Conservation (phyloP, 179 eudicot genomes). For the Drosera spatulata region DNA sequence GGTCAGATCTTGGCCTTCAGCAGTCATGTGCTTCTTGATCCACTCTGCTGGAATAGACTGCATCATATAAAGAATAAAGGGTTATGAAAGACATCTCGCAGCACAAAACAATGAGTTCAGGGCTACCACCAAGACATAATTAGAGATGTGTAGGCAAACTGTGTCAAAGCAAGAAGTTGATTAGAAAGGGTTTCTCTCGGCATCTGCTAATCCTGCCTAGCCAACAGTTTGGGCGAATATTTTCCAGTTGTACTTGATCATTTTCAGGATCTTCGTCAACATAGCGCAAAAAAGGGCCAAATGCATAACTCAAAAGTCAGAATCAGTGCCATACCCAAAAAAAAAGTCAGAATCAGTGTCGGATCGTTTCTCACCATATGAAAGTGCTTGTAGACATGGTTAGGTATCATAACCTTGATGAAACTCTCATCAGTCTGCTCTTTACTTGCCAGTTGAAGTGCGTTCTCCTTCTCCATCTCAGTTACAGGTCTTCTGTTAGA, state of each 20-base stretch:
- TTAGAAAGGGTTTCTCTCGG: too few relatives aligned
- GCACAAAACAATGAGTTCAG: not conserved
- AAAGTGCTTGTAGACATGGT: slow-evolving; percentile 21
- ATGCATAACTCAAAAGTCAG: not conserved
- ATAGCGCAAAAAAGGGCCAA: too few relatives aligned
- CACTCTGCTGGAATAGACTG: slow-evolving; percentile 37
- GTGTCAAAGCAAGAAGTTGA: too few relatives aligned
- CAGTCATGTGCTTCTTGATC: slow-evolving; percentile 17
- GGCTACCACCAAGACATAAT: not conserved
- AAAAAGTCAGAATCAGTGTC: not conserved
- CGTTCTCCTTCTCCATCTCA: slow-evolving; percentile 14
- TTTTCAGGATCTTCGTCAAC: too few relatives aligned
- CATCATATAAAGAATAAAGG: not conserved
- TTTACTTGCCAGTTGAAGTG: slow-evolving; percentile 17
- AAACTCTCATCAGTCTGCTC: slow-evolving; percentile 18
- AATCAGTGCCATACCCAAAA: not conserved
- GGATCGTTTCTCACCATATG: slow-evolving; percentile 17
- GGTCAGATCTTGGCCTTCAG: slow-evolving; percentile 11
- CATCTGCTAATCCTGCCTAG: too few relatives aligned
- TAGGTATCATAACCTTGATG: slow-evolving; percentile 19
- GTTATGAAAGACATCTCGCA: not conserved
- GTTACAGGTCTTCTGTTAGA: slow-evolving; percentile 21
- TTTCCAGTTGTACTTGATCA: too few relatives aligned
- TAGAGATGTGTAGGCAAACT: too few relatives aligned
- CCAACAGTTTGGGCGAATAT: too few relatives aligned